These are phyloP conservation scores for Corymbia citriodora DNA, from an alignment of 441 rosid species.

Conservation along the genomic window DNA sequence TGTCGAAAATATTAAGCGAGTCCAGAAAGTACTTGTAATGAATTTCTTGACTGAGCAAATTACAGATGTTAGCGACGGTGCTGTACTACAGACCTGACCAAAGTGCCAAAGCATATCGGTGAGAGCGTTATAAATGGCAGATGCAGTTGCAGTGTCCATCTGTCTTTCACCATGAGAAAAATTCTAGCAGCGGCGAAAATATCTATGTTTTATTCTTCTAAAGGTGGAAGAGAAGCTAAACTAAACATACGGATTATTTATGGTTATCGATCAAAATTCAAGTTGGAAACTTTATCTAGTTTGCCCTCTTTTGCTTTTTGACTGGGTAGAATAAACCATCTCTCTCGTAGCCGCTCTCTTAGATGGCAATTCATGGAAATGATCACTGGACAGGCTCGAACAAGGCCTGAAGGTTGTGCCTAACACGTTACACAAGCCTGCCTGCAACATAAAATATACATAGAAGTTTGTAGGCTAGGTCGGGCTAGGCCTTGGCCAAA, in stretches of 20 bases:
- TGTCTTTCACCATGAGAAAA: conserved; percentile 13
- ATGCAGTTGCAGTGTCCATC: conserved; percentile 75
- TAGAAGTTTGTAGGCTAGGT: not conserved
- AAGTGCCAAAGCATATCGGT: conserved; percentile 93
- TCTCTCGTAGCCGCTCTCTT: not conserved
- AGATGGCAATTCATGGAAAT: not conserved
- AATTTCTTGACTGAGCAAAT: not conserved
- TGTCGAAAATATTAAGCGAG: not conserved
- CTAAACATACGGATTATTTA: not conserved
- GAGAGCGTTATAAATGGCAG: conserved; percentile 88
- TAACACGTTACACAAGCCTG: not conserved
- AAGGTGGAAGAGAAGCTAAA: not conserved
- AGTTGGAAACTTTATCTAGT: not conserved
- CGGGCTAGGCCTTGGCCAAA: not conserved
- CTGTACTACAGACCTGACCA: conserved; percentile 54
- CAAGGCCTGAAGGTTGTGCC: not conserved
- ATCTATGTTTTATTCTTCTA: not conserved
- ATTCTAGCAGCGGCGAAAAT: not conserved
- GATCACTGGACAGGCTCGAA: not conserved
- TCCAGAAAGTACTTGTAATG: not conserved
- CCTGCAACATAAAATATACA: not conserved
- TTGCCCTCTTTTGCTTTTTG: not conserved
- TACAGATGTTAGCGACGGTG: not conserved
- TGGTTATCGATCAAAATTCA: not conserved
- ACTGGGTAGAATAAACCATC: not conserved